phyloP scores from a whole-genome alignment of 805 yeast genomes.

The Kodamaea fukazawae region DNA sequence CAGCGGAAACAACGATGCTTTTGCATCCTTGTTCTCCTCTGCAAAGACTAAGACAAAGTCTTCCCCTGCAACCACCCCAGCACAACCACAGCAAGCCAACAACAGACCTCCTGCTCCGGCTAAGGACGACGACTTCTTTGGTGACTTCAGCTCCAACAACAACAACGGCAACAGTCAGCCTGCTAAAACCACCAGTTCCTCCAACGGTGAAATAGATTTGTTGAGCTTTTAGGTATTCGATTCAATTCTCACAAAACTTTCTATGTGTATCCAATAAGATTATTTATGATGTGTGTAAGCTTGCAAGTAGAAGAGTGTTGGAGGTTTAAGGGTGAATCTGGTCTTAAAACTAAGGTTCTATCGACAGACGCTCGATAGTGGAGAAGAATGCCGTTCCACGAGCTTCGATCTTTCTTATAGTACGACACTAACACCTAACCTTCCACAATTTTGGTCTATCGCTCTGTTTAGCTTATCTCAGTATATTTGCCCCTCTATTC shows the following conservation, averaged over 20 bases:
- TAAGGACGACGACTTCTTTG: slow-evolving; percentile 29
- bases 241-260: too few relatives aligned
- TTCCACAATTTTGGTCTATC: too few relatives aligned
- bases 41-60: slow-evolving; percentile 51
- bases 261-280: background rate
- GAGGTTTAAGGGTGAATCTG: too few relatives aligned
- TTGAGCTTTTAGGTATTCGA: slow-evolving; percentile 38
- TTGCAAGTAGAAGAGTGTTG: too few relatives aligned
- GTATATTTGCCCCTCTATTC: too few relatives aligned
- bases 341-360: too few relatives aligned
- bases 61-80: slow-evolving; percentile 9
- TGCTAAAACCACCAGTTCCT: slow-evolving; percentile 14
- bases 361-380: too few relatives aligned
- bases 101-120: slow-evolving; percentile 8
- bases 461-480: too few relatives aligned
- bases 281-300: slow-evolving; percentile 1
- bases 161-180: slow-evolving; percentile 8
- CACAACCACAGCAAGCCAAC: background rate
- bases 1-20: slow-evolving; percentile 55
- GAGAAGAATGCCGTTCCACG: too few relatives aligned
- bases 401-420: too few relatives aligned
- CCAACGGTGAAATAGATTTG: slow-evolving; percentile 45
- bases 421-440: too few relatives aligned
- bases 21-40: slow-evolving; percentile 63
- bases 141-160: slow-evolving; percentile 29